Conservation (phyloP, 169 alveolate genomes). For the Amoebophrya sp. region DNA sequence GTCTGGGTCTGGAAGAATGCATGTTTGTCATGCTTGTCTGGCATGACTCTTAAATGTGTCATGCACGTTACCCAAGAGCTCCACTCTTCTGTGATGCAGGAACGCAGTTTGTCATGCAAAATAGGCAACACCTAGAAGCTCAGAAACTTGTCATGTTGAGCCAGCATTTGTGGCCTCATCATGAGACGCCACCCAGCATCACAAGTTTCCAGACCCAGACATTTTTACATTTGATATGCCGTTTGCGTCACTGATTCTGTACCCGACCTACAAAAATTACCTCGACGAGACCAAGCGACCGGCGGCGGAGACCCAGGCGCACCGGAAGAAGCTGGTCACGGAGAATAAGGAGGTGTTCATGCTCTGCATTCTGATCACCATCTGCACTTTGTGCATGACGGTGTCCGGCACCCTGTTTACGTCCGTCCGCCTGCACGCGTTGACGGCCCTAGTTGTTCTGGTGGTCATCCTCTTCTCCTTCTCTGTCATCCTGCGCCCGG, state of each 20-base stretch:
- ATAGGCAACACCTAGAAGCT: too few relatives aligned
- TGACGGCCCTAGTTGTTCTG: conserved; percentile 1
- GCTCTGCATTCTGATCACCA: conserved; percentile 35
- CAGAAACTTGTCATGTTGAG: too few relatives aligned
- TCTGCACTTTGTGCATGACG: neutral
- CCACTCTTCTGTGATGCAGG: too few relatives aligned
- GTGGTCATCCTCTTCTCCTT: neutral
- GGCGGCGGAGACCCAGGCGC: conserved; percentile 11
- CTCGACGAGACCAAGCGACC: conserved; percentile 31
- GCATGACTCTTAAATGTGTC: too few relatives aligned
- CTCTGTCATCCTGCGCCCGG: neutral
- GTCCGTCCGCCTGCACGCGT: conserved; percentile 35
- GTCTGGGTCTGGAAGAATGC: too few relatives aligned
- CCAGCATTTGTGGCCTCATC: too few relatives aligned
- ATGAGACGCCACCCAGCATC: too few relatives aligned
- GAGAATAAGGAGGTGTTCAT: conserved; percentile 38
- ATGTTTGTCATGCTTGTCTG: too few relatives aligned
- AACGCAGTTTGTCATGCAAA: too few relatives aligned
- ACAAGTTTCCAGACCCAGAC: too few relatives aligned
- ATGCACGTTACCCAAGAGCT: too few relatives aligned
- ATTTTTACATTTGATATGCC: too few relatives aligned
- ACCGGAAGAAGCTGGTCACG: neutral
- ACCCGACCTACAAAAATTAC: conserved; percentile 33
- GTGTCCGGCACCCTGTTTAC: conserved; percentile 33
- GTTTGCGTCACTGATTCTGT: conserved; percentile 37